Conservation (phyloP, 805 yeast genomes). For the Blastobotrys terrestris region DNA sequence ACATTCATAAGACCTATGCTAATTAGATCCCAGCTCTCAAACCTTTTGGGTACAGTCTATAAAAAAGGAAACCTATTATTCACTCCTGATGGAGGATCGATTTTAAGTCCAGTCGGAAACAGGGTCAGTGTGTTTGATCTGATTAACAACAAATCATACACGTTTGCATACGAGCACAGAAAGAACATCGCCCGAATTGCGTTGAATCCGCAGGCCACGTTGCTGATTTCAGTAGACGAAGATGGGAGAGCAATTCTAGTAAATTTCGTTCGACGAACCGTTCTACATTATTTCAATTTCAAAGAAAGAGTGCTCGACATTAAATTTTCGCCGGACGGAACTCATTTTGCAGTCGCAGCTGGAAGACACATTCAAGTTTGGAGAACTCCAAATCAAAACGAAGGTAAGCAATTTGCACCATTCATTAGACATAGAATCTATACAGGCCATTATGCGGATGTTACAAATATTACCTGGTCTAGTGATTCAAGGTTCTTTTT, state of each 20-base stretch:
- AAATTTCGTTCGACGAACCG: conserved; percentile 75
- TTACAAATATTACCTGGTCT: conserved; percentile 80
- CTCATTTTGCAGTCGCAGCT: conserved; percentile 76
- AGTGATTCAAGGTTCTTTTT: conserved; percentile 82
- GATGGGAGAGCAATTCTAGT: conserved; percentile 93
- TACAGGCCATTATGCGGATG: conserved; percentile 87
- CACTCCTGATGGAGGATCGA: conserved; percentile 76
- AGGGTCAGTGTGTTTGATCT: conserved; percentile 85
- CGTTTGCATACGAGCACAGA: conserved; percentile 89
- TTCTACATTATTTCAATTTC: conserved; percentile 90
- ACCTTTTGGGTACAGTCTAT: conserved; percentile 90
- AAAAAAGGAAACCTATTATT: conserved; percentile 85
- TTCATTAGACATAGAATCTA: conserved; percentile 84
- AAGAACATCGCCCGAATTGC: conserved; percentile 76
- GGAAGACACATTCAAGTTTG: conserved; percentile 85
- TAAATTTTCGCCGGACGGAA: conserved; percentile 84
- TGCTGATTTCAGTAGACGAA: conserved; percentile 75
- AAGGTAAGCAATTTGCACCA: conserved; percentile 93
- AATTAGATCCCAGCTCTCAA: conserved; percentile 50
- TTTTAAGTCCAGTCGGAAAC: conserved; percentile 91
- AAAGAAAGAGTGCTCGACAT: conserved; percentile 68
- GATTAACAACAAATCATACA: conserved; percentile 74
- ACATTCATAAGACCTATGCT: not conserved
- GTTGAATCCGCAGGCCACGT: conserved; percentile 72
- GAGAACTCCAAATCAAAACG: conserved; percentile 77